Base-by-base conservation (phyloP, 2,329 filamentous ascomycete species). In the Exserohilum turcica region DNA sequence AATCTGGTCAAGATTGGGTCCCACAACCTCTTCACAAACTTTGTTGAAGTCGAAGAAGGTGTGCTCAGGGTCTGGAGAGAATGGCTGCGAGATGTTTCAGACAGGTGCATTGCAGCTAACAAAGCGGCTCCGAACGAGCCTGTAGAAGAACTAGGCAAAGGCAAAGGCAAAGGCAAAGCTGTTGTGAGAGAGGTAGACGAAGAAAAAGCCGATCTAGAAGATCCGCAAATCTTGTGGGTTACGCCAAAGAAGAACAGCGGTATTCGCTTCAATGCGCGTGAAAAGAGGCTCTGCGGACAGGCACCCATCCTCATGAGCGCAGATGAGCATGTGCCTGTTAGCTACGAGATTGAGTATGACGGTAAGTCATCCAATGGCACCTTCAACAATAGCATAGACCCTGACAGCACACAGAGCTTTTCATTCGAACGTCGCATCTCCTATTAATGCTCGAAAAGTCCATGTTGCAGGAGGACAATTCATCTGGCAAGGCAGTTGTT, bases 311-410 rank as follows among this genome's bases (percentile, higher is more conserved):
- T 90, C 10, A 73, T 85, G 13, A 76, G 78, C 2, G 76, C 75
- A 8, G 83, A 86, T 44, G 86, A 90, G 48, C 85, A 91, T 39
- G 74, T 82, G n/a, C 80, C 86, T 3, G 84, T 90, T 8, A 85
- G 80, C 48, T 94, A 91, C 68, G 82, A 82, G 37, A 77, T 94
- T 24, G 83, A 89, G 50, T 89, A 90, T 65, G 80, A 90, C 82
- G 86, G 89, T 91, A 77, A 39, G 39, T 24, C 9, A 4, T 21
- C 53, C 80, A 68, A 38, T 21, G 21, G 3, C 9, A 12, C 21
- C 27, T 36, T 18, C 13, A 12, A 19, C n/a, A 15, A 21, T 8
- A 10, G 18, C 5, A 2, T 29, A 7, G 5, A 39, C 8, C 27
- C 54, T 59, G 12, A 59, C 37, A 15, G 24, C 6, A 6, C 8